Evolutionary conservation across 305 asterid genomes (phyloP), one percentile per base, ranked within the genome.

Genomic region (Fraxinus latifolia): DNA sequence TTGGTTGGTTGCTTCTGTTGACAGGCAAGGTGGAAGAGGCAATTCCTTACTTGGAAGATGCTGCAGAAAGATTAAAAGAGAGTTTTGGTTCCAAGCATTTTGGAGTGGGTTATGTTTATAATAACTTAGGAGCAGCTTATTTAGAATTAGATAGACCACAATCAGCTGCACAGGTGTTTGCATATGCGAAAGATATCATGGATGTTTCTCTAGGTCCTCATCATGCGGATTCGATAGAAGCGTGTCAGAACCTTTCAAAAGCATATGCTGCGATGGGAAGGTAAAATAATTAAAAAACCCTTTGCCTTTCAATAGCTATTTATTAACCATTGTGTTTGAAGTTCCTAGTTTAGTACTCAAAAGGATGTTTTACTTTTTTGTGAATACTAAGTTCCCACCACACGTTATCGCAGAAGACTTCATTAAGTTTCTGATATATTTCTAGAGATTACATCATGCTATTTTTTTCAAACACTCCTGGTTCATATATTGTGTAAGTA

Each of bases 111-210:
- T 94, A 94, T 82, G 97, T 94, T 74, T 95, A 95, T 85, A 93
- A 94, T 81, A 93, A 95, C 87, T 80, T 95, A 84, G 99, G 99
- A 1, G 98, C 97, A 62, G 97, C 97, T 65, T 94, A 94, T 86
- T 70, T 96, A 91, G 98, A 94, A 85, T 82, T 94, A 76, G 94
- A 91, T 82, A 90, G 98, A 81, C 95, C 97, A 34, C 97, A 96
- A 67, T 94, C 99, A 39, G 98, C 98, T 78, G 99, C 98, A 2
- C 97, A 92, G 89, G 95, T 89, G 44, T 96, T 96, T 86, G 97
- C 98, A 14, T 87, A 85, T 83, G 97, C 97, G 23, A 96, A 91
- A 84, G 98, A 96, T 84, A 89, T 94, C 84, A 90, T 96, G 97
- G 97, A 96, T 78, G 93, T 92, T 36, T 88, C 99, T 14, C 92